Evolutionary conservation across 345 rosid genomes (phyloP).

Genomic region (Syzygium jambos): DNA sequence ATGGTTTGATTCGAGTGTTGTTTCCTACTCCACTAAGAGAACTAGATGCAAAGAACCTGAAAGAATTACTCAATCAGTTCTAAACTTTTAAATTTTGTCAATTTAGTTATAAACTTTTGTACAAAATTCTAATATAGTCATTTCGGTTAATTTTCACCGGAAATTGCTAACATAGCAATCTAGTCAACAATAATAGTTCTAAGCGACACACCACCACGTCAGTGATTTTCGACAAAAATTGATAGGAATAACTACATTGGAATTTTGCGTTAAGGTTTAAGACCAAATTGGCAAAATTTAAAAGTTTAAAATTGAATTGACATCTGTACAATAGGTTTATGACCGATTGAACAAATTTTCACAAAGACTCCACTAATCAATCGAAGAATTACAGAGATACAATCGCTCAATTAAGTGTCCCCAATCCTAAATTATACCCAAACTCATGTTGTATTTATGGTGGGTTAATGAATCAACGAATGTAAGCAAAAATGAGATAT

Average conservation of each 20-base stretch:
- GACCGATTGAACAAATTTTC: background rate
- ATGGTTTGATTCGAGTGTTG: too few relatives aligned
- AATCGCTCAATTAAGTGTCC: background rate
- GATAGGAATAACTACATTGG: background rate
- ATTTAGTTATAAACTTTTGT: background rate
- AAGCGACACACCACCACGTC: background rate
- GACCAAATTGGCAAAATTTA: background rate
- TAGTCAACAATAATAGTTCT: accelerated
- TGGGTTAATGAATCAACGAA: too few relatives aligned
- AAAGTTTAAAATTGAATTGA: background rate
- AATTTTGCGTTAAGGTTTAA: background rate
- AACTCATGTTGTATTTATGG: background rate
- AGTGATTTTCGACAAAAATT: background rate
- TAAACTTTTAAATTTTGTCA: background rate
- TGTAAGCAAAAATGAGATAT: too few relatives aligned
- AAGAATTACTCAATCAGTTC: too few relatives aligned
- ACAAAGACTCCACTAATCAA: background rate
- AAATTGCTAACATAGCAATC: background rate
- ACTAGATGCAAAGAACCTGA: too few relatives aligned
- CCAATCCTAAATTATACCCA: background rate
- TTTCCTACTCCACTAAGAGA: too few relatives aligned
- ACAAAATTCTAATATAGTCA: background rate
- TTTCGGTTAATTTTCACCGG: background rate
- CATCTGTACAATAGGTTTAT: background rate
- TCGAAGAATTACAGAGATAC: background rate